Percentiles rank a stretch among this genome's conserved stretches.
Evolutionary conservation across 2,329 filamentous ascomycete species (phyloP).

Genomic region (Pseudocercospora fijiensis): DNA sequence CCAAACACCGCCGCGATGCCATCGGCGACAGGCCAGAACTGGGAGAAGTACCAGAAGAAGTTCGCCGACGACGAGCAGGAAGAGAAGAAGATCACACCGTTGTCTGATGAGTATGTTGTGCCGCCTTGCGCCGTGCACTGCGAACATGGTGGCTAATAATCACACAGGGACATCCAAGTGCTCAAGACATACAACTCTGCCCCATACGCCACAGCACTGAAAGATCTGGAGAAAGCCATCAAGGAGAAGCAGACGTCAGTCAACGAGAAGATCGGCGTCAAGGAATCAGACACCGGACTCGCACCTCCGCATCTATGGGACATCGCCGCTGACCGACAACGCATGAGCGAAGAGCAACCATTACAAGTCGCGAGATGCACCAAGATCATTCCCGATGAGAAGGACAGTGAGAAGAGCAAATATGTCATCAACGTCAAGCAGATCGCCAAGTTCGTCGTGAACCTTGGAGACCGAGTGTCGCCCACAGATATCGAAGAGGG

Average conservation of each 20-base stretch:
- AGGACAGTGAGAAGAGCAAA: conserved; percentile 96
- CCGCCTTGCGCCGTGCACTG: conserved; percentile 39
- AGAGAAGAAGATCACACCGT: conserved; percentile 98
- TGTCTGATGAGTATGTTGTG: conserved; percentile 79
- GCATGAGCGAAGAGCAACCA: conserved; percentile 97
- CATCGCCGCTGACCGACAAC: conserved; percentile 93
- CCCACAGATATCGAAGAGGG: conserved; percentile 99
- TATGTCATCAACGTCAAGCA: conserved; percentile 99
- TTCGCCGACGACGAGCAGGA: conserved; percentile 95
- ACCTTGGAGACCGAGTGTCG: conserved; percentile 92
- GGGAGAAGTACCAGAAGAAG: conserved; percentile 99
- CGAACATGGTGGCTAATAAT: conserved; percentile 15
- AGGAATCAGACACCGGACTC: conserved; percentile 98
- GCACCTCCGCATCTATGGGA: conserved; percentile 99
- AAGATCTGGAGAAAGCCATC: conserved; percentile 98
- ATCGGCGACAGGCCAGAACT: conserved; percentile 88
- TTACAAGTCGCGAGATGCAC: conserved; percentile 97
- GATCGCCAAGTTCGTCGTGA: conserved; percentile 98
- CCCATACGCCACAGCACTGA: conserved; percentile 87
- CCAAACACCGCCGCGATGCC: conserved; percentile 60
- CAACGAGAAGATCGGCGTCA: conserved; percentile 87
- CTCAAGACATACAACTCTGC: conserved; percentile 98
- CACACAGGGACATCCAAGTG: conserved; percentile 88
- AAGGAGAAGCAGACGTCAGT: conserved; percentile 98
- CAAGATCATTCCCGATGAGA: conserved; percentile 97